Base-by-base conservation (phyloP, 768 basidiomycete species). In the Xerocomus spinulosus region DNA sequence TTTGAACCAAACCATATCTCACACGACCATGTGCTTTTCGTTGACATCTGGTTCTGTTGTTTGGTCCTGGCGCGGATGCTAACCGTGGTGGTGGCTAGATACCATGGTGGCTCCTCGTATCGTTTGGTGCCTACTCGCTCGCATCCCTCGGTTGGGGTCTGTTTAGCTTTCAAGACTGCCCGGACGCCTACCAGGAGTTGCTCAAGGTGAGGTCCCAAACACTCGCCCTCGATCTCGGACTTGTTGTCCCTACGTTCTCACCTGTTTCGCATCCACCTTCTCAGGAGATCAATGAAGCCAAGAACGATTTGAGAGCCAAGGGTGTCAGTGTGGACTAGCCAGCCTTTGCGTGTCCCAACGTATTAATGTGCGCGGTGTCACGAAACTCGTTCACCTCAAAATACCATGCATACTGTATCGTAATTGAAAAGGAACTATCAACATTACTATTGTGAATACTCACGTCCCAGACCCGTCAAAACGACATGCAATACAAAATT, bases 21-120 rank as follows among this genome's bases (percentile, higher is more conserved):
- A n/a, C n/a, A n/a, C n/a, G n/a, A n/a, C n/a, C n/a, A n/a, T n/a
- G 20, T 20, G 15, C 30, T 25, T 14, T 20, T 36, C 3, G 21
- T 14, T 30, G 5, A 20, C 41, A 42, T 21, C n/a, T 32, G 1
- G 5, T 15, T 5, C 15, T 18, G 12, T 36, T 3, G 13, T 9
- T 8, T 17, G n/a, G n/a, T n/a, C n/a, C n/a, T n/a, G n/a, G n/a
- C n/a, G n/a, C n/a, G n/a, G n/a, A n/a, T n/a, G n/a, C n/a, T n/a
- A n/a, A n/a, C n/a, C n/a, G n/a, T n/a, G n/a, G n/a, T n/a, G n/a
- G n/a, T n/a, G n/a, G n/a, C n/a, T 47, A 89, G 88, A 64, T 90
- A 25, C 87, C 88, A 3, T 92, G 85, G 83, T 90, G 87, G 87
- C 59, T 87, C 9, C 76, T 91, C 12, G 82, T 91, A 2, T 72